phyloP scores from a whole-genome alignment of 2,329 filamentous ascomycete species.

The Fusarium agapanthi region DNA sequence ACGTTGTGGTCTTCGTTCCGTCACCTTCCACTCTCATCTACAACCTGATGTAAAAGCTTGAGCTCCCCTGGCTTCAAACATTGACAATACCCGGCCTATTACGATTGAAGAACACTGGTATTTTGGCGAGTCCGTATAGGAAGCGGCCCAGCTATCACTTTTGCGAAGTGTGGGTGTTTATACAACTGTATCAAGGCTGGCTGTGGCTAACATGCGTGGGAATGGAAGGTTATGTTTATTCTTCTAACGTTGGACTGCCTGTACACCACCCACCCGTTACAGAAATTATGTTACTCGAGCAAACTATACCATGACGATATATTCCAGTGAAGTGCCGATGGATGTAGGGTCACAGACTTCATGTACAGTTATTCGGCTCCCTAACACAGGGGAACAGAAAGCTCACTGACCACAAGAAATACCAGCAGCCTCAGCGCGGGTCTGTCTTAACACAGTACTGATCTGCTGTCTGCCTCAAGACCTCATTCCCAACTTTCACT shows the following conservation, averaged over 20 bases:
- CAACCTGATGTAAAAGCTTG: neutral
- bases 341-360: neutral
- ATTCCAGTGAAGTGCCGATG: neutral
- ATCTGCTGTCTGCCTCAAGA: neutral
- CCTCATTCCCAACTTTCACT: neutral
- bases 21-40: neutral
- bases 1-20: neutral
- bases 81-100: neutral
- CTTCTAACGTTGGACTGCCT: neutral
- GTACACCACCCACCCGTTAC: neutral
- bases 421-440: neutral
- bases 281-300: neutral
- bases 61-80: neutral
- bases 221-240: neutral
- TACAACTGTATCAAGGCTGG: neutral
- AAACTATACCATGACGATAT: neutral
- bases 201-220: neutral
- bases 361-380: neutral
- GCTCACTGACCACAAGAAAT: neutral
- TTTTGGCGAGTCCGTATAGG: neutral
- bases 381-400: neutral
- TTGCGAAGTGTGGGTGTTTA: neutral
- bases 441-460: neutral
- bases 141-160: neutral
- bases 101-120: neutral